Percentiles rank a stretch among this genome's conserved stretches.
Conservation (phyloP, 2,329 filamentous ascomycete species). For the Hypoxylon sp. region DNA sequence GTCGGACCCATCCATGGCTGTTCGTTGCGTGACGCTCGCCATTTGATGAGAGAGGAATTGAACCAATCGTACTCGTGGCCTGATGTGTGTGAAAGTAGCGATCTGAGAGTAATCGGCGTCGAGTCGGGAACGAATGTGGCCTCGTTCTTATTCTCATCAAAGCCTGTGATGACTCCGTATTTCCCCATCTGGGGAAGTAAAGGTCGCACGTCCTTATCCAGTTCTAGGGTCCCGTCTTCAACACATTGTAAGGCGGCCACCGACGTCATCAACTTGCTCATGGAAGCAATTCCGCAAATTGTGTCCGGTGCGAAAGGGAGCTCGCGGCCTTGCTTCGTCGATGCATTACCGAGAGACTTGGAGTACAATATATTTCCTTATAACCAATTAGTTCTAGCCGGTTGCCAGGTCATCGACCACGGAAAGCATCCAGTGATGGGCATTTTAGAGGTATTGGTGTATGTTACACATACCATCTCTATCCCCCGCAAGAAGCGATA, state of each 20-base stretch:
- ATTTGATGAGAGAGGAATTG: conserved; percentile 44
- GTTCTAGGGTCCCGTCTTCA: conserved; percentile 57
- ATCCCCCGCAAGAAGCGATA: conserved; percentile 33
- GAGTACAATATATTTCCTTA: conserved; percentile 39
- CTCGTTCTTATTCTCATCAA: conserved; percentile 51
- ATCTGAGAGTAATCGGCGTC: conserved; percentile 57
- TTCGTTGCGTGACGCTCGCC: conserved; percentile 41
- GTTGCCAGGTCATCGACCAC: too few relatives aligned
- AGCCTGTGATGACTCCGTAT: conserved; percentile 58
- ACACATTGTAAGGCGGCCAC: conserved; percentile 63
- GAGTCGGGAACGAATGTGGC: conserved; percentile 47
- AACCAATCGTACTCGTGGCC: conserved; percentile 58
- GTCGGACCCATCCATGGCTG: conserved; percentile 30
- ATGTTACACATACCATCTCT: conserved; percentile 29
- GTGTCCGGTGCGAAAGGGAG: conserved; percentile 37
- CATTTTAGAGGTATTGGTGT: too few relatives aligned
- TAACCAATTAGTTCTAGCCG: conserved; percentile 11
- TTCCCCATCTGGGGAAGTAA: conserved; percentile 58
- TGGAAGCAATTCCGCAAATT: conserved; percentile 38
- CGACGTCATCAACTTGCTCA: conserved; percentile 57
- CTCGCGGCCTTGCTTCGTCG: conserved; percentile 33
- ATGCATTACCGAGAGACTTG: conserved; percentile 38
- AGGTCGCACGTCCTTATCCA: conserved; percentile 56
- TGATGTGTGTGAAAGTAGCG: conserved; percentile 62
- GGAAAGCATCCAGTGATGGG: not conserved